Evolutionary conservation across 345 rosid genomes (phyloP).

Genomic region (Anacardium occidentale): DNA sequence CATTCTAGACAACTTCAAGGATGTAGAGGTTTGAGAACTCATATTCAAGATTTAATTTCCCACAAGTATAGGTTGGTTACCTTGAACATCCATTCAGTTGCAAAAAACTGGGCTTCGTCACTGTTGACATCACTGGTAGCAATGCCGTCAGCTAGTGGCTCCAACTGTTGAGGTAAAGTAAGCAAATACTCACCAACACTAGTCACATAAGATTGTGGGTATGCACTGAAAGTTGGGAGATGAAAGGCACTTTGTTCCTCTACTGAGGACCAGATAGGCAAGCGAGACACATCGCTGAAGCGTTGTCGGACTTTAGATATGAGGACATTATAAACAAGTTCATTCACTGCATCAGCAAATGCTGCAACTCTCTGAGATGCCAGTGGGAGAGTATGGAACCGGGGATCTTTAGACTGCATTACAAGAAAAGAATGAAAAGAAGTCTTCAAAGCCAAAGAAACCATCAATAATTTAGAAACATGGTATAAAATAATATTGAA

Average conservation of each 20-base stretch:
- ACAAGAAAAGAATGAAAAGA: slow-evolving; percentile 8
- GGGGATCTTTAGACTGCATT: slow-evolving; percentile 92
- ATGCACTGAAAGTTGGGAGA: slow-evolving; percentile 93
- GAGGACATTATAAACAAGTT: slow-evolving; percentile 89
- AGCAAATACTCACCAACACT: slow-evolving; percentile 97
- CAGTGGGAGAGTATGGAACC: slow-evolving; percentile 89
- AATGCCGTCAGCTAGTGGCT: slow-evolving; percentile 97
- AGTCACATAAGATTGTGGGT: slow-evolving; percentile 86
- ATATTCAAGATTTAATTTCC: neutral
- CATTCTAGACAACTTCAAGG: neutral
- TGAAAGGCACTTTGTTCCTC: slow-evolving; percentile 81
- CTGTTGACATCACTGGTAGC: slow-evolving; percentile 66
- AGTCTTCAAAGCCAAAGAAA: neutral
- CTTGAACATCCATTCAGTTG: slow-evolving; percentile 99
- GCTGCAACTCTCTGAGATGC: slow-evolving; percentile 89
- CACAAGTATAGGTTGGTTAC: slow-evolving; percentile 32
- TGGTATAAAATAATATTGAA: neutral
- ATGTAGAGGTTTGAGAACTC: neutral
- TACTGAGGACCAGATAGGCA: slow-evolving; percentile 85
- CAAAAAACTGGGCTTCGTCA: slow-evolving; percentile 89
- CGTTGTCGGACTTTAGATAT: slow-evolving; percentile 96
- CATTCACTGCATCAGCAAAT: slow-evolving; percentile 83
- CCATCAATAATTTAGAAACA: neutral
- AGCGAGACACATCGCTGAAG: slow-evolving; percentile 69
- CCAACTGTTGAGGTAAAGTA: slow-evolving; percentile 95